A percentile compares a stretch with the other conserved stretches of the same genome.
phyloP scores from a whole-genome alignment of 805 yeast genomes.

The Candida chilensis region DNA sequence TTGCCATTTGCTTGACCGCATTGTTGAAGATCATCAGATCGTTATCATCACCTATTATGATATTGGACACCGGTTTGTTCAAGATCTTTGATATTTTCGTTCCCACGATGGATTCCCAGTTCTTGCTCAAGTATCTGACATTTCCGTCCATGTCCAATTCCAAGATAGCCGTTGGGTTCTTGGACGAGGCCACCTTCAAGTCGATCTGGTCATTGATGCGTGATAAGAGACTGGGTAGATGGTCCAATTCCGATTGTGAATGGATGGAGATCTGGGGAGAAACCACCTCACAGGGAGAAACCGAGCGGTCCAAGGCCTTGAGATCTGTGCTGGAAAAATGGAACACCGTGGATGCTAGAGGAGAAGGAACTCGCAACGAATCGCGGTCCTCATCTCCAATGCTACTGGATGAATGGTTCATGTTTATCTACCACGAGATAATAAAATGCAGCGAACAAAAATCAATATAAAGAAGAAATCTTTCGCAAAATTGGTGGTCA shows the following conservation, averaged over 20 bases:
- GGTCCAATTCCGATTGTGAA: background rate
- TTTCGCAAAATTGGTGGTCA: too few relatives aligned
- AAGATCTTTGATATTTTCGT: constrained; percentile 47
- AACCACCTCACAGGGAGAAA: background rate
- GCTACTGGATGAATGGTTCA: too few relatives aligned
- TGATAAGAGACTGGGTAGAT: background rate
- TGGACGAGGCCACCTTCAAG: constrained; percentile 52
- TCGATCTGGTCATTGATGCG: constrained; percentile 38
- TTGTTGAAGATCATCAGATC: constrained; percentile 62
- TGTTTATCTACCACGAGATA: too few relatives aligned
- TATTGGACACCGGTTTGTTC: constrained; percentile 45
- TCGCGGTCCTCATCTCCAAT: too few relatives aligned
- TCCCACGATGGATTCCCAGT: constrained; percentile 78
- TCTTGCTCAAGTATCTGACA: constrained; percentile 62
- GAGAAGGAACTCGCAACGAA: too few relatives aligned
- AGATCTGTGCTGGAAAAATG: too few relatives aligned
- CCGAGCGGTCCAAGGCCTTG: too few relatives aligned
- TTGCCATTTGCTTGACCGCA: constrained; percentile 63
- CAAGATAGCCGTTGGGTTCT: constrained; percentile 68
- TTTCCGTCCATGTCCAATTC: constrained; percentile 78
- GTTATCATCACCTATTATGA: constrained; percentile 55
- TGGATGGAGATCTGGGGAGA: background rate
- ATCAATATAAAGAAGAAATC: too few relatives aligned
- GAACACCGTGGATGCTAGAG: too few relatives aligned
- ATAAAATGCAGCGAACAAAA: too few relatives aligned